Percentiles rank a stretch among this genome's conserved stretches.
phyloP scores from a whole-genome alignment of 2,329 filamentous ascomycete species.

The Mycosphaerella arachidis region DNA sequence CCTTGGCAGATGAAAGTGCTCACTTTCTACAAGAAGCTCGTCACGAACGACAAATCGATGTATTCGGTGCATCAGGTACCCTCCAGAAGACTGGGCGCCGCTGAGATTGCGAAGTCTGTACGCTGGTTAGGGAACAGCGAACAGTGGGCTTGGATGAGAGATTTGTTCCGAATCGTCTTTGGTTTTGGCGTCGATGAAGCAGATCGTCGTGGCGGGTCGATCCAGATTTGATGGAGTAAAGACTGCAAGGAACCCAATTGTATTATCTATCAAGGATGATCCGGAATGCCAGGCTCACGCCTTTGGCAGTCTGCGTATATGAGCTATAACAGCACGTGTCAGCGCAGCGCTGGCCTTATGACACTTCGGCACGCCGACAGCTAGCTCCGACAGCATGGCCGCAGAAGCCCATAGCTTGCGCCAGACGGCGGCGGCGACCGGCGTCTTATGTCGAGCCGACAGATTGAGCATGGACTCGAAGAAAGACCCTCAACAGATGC shows the following conservation, averaged over 20 bases:
- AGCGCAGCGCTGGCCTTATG: neutral
- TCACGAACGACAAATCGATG: slow-evolving; percentile 68
- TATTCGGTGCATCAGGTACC: slow-evolving; percentile 53
- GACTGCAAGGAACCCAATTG: neutral
- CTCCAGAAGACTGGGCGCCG: slow-evolving; percentile 58
- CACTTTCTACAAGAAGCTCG: slow-evolving; percentile 73
- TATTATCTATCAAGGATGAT: neutral
- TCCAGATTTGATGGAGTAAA: slow-evolving; percentile 11
- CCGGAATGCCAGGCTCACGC: neutral
- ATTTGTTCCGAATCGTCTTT: slow-evolving; percentile 80
- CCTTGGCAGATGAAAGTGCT: slow-evolving; percentile 68
- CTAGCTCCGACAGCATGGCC: neutral
- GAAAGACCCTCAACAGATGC: too few species aligned
- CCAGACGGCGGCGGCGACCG: too few species aligned
- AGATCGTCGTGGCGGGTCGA: slow-evolving; percentile 21
- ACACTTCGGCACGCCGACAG: neutral
- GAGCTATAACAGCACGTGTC: too few species aligned
- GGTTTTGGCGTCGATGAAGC: slow-evolving; percentile 78
- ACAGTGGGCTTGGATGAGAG: slow-evolving; percentile 73
- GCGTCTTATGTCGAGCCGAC: too few species aligned
- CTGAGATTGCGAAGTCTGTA: slow-evolving; percentile 77
- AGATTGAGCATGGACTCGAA: too few species aligned
- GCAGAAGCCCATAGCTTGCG: neutral
- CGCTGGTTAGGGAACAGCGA: slow-evolving; percentile 66
- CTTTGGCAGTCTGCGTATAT: neutral